Evolutionary conservation across 495 filamentous ascomycete genomes (phyloP).

Genomic region (Rhizodiscina lignyota): DNA sequence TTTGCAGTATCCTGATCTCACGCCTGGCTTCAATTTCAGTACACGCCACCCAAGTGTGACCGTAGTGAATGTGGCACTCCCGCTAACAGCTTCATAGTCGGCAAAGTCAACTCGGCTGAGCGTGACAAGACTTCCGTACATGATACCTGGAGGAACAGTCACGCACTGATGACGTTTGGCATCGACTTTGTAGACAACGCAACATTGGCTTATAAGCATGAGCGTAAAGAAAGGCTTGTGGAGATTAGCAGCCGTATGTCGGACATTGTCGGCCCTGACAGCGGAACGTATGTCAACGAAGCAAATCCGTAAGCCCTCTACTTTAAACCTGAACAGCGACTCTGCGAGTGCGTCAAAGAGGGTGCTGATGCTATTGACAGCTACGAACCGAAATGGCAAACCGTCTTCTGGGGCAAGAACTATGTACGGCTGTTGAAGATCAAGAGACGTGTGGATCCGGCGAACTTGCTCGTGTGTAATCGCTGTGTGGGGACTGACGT

Average conservation of each 20-base stretch:
- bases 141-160: slow-evolving; percentile 2
- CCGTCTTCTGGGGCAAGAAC: slow-evolving; percentile 33
- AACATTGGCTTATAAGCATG: background rate
- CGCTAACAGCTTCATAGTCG: slow-evolving; percentile 1
- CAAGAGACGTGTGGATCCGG: slow-evolving; percentile 18
- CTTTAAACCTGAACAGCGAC: too few species aligned
- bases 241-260: slow-evolving; percentile 5
- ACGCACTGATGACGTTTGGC: slow-evolving; percentile 2
- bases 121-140: slow-evolving; percentile 4
- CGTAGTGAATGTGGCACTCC: background rate
- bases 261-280: slow-evolving; percentile 13
- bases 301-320: slow-evolving; percentile 26
- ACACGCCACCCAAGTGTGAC: background rate
- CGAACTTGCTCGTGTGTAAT: slow-evolving; percentile 4
- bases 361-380: background rate
- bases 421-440: slow-evolving; percentile 28
- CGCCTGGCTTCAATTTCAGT: slow-evolving; percentile 7
- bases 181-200: slow-evolving; percentile 4
- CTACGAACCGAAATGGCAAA: slow-evolving; percentile 29
- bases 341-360: background rate
- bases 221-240: background rate
- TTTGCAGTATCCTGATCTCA: slow-evolving; percentile 1
- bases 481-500: slow-evolving; percentile 6
- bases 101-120: slow-evolving; percentile 2
- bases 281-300: slow-evolving; percentile 29